Base-by-base conservation (phyloP, 1,139 yeast genomes). In the Pichia sp. region DNA sequence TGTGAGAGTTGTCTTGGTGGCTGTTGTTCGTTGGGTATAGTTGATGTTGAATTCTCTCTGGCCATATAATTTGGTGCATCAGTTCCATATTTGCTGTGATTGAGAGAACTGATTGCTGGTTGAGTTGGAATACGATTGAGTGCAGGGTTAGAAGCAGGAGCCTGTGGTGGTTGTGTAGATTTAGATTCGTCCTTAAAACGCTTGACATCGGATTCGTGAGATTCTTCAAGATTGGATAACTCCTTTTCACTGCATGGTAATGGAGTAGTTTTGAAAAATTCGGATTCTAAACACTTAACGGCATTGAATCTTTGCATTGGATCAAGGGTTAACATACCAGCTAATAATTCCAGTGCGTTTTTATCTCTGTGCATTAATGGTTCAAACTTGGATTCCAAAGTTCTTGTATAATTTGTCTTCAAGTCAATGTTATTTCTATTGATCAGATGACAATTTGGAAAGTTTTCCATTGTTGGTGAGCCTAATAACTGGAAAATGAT, bases 171-270 rank as follows among this genome's bases (percentile, higher is more conserved):
- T 33, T 18, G 17, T 9, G 15, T 17, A 36, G 19, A 35, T 49
- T 19, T 51, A 19, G 8, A 51, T 52, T 67, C 70, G 57, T 72
- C 72, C 56, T 79, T 80, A 58, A 76, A 83, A 55, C 81, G 72
- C 51, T 85, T 83, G 46, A 81, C 80, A 61, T 87, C 96, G 36
- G 89, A 79, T 64, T 93, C 98, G 63, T 93, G 98, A 54, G 95
- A 81, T 55, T 91, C 96, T 53, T 85, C 90, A 58, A 85, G 86
- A 40, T 67, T 67, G 0, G 95, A 93, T 41, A 87, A 67, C n/a
- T 78, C 78, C 14, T 67, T 59, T 0, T 81, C 78, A 15, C 57
- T 50, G 15, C 79, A 71, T 0, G 96, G 90, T 21, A 73, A 56
- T 0, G 97, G 97, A 0, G 74, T 80, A 4, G 68, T 69, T 21